Base-by-base conservation (phyloP, 805 yeast species). In the Sugiyamaella boreocaroliniensis region DNA sequence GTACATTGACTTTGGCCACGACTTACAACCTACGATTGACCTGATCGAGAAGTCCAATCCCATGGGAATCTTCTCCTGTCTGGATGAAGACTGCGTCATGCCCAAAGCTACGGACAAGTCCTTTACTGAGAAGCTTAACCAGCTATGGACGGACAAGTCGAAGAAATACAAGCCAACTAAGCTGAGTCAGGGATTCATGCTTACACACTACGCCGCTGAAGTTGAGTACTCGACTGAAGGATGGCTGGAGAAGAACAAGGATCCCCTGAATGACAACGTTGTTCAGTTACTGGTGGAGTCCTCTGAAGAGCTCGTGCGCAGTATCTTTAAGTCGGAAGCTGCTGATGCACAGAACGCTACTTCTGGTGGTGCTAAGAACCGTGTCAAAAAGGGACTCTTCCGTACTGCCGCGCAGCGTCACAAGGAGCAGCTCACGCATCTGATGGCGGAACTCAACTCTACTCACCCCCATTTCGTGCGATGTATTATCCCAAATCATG, bases 401-500 rank as follows among this genome's bases (percentile, higher is more conserved):
- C 75, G 87, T 58, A 92, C 97, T 0, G 92, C 89, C 8, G 90
- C 96, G 0, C 86, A 82, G 57, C 83, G 87, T 53, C 97, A 93
- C 65, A 87, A 88, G 61, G 93, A 87, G 58, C 98, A 93, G 67
- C 76, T 92, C 40, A 70, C 69, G 18, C 76, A 78, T 29, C 73
- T 93, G 48, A 81, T 93, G 83, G 74, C 74, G 4, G 92, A 88
- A 57, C 71, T 93, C 18, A 74, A 80, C 2, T 71, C 80, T 11
- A 93, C 99, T 0, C 89, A 87, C 64, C 99, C 99, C 1, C 98
- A 93, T 67, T 93, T 93, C 66, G 97, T 93, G 20, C 80, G 99
- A 61, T 93, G 99, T 68, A 93, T 93, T 46, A 73, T 93, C 45
- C 99, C 99, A 7, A 93, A 93, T 64, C 79, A 80, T 55, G 73